These are phyloP conservation scores for Fusarium nisikadoi DNA, from an alignment of 2,329 filamentous ascomycete genomes.

Conservation along the genomic window DNA sequence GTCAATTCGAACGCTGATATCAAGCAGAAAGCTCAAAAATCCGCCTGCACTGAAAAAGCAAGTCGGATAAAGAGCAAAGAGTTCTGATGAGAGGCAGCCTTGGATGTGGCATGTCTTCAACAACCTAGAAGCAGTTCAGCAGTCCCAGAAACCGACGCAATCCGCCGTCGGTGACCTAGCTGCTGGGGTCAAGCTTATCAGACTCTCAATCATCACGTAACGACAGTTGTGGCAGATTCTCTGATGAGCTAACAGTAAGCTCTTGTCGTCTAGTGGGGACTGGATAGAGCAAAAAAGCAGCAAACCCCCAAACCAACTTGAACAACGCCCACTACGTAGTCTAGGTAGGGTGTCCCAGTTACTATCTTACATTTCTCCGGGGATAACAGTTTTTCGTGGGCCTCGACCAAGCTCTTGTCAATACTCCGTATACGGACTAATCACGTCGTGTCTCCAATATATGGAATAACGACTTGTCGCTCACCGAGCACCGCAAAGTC, in stretches of 20 bases:
- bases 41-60: slow-evolving; percentile 14
- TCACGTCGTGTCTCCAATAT: background rate
- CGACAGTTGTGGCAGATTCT: slow-evolving; percentile 8
- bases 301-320: background rate
- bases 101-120: background rate
- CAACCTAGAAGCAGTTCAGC: background rate
- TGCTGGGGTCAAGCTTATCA: slow-evolving; percentile 6
- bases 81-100: background rate
- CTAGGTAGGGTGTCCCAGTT: background rate
- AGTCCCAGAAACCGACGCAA: background rate
- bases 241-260: slow-evolving; percentile 22
- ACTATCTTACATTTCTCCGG: background rate
- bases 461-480: background rate
- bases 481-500: background rate
- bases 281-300: background rate
- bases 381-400: slow-evolving; percentile 2
- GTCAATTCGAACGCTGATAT: background rate
- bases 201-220: slow-evolving; percentile 23
- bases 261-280: slow-evolving; percentile 3
- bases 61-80: background rate
- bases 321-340: background rate
- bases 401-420: background rate
- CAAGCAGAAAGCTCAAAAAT: slow-evolving; percentile 8
- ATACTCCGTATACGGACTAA: background rate
- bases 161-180: background rate